Evolutionary conservation across 106 monocot species (phyloP).

Genomic region (Xerophyta viscosa): DNA sequence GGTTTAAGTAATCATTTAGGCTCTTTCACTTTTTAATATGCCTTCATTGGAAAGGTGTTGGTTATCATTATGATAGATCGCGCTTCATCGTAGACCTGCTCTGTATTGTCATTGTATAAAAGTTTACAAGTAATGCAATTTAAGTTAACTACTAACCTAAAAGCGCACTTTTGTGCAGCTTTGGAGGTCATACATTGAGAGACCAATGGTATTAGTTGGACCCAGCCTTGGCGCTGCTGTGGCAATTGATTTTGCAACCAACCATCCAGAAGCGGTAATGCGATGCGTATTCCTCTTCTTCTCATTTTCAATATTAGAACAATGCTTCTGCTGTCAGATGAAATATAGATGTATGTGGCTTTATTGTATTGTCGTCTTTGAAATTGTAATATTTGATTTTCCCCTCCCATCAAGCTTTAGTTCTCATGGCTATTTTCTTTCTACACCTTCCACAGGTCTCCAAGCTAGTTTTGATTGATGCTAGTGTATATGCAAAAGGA

Average conservation of each 20-base stretch:
- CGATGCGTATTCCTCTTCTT: too few species aligned
- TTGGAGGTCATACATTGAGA: constrained; percentile 72
- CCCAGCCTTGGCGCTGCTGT: constrained; percentile 97
- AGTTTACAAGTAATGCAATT: neutral
- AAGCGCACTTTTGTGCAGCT: constrained; percentile 30
- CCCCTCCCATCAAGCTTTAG: neutral
- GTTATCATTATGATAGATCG: too few species aligned
- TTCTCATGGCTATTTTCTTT: constrained; percentile 4
- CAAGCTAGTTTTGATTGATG: constrained; percentile 71
- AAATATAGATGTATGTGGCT: too few species aligned
- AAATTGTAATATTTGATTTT: neutral
- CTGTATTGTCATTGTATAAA: neutral
- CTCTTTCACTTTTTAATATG: too few species aligned
- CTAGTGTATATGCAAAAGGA: constrained; percentile 76
- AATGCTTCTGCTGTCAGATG: neutral
- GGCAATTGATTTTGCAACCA: constrained; percentile 76
- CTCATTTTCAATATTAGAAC: too few species aligned
- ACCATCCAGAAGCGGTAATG: constrained; percentile 91
- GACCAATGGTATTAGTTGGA: constrained; percentile 84
- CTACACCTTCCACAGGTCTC: constrained; percentile 32
- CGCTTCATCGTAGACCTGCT: too few species aligned
- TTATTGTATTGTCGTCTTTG: too few species aligned
- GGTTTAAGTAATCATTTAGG: too few species aligned
- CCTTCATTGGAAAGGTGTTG: too few species aligned
- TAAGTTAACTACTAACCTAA: neutral